These are phyloP conservation scores for Oemleria cerasiformis DNA, from an alignment of 306 rosid species.

Conservation along the genomic window DNA sequence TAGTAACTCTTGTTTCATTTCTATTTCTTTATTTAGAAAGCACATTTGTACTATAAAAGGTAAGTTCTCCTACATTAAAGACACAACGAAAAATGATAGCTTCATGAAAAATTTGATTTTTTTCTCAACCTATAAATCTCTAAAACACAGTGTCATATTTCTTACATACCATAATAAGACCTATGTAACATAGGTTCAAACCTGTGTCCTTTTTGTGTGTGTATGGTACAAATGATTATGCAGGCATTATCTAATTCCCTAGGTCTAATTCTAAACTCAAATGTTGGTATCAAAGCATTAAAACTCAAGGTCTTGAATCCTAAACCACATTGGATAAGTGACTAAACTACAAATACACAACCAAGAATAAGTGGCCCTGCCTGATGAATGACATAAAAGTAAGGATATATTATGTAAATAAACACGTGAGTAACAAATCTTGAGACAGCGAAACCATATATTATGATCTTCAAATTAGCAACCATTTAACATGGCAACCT, in stretches of 20 bases:
- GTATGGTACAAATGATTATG: not conserved
- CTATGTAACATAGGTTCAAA: not conserved
- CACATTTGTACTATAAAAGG: not conserved
- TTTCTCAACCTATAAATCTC: not conserved
- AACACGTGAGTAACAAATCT: not conserved
- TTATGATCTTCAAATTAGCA: not conserved
- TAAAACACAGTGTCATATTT: not conserved
- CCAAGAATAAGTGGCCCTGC: not conserved
- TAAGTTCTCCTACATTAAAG: not conserved
- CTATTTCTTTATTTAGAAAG: not conserved
- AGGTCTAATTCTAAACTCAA: not conserved
- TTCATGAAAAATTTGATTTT: not conserved
- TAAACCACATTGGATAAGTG: not conserved
- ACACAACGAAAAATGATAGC: not conserved
- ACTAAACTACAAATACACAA: not conserved
- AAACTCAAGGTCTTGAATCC: not conserved
- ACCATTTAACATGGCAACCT: not conserved
- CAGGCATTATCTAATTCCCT: not conserved
- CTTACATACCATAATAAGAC: not conserved
- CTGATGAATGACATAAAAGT: not conserved
- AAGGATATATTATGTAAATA: too few relatives aligned
- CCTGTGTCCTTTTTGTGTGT: not conserved
- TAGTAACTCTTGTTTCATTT: not conserved
- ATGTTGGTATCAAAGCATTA: not conserved
- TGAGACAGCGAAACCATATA: not conserved